Base-by-base conservation (phyloP, 1,284 basidiomycete genomes). In the Ceratorhiza oryzae-sativae region DNA sequence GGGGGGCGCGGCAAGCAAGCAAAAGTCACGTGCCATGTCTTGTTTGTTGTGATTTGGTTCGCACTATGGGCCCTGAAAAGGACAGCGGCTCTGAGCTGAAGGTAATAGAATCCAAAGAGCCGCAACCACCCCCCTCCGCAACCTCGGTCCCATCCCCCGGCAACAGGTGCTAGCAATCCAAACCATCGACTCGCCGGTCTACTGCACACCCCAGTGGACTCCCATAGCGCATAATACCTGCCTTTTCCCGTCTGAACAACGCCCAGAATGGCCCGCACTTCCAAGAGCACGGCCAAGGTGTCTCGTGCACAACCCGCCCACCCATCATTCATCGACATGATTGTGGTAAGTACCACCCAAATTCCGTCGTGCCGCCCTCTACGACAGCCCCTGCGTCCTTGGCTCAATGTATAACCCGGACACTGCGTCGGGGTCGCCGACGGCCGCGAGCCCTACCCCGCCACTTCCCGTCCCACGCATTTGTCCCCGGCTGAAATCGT, bases 271-370 rank as follows among this genome's bases (percentile, higher is more conserved):
- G 49, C 45, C 12, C 62, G 63, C 18, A 71, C 71, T 36, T 58
- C 45, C 68, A 71, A 63, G 71, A 49, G 45, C 25, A 36, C 58
- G 46, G n/a, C 71, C 72, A 61, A 32, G 48, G 49, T 53, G 59
- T 39, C 59, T 58, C 48, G 61, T 27, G 48, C 58, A 36, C 55
- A 48, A 45, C 58, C 71, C 27, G 58, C 39, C 27, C 73, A 74
- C 67, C 73, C 73, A 20, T 61, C 73, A 18, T 74, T 74, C 51
- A 55, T 74, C 41, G 73, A 74, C 49, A 74, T 74, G 73, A 74
- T 74, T 51, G 42, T 60, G 41, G 67, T 71, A 72, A 72, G 73
- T 39, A 56, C 32, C n/a, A 56, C 15, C 12, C 10, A 18, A 3
- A 51, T 25, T 27, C 56, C 39, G 18, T 20, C 32, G 27, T 3